These are phyloP conservation scores for Dendrobium nobile DNA, from an alignment of 106 monocot species.

Conservation along the genomic window DNA sequence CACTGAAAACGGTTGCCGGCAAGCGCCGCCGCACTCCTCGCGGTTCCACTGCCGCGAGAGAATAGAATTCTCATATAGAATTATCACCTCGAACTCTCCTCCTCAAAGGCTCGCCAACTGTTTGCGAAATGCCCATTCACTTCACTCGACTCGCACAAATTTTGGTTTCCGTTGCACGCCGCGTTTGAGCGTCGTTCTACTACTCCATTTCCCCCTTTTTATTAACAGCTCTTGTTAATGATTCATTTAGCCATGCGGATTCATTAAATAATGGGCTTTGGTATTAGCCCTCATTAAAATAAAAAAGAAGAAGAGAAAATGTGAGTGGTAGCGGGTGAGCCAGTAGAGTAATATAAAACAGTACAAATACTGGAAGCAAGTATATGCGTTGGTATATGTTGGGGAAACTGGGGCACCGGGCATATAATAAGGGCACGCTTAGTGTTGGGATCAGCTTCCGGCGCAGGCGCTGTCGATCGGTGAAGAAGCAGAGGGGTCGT, in stretches of 20 bases:
- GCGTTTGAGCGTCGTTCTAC: neutral
- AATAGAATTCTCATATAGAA: conserved; percentile 10
- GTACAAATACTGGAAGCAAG: no score
- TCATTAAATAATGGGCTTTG: neutral
- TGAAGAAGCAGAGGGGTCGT: neutral
- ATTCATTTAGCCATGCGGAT: conserved; percentile 9
- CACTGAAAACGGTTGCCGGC: neutral
- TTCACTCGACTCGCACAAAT: neutral
- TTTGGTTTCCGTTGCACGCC: neutral
- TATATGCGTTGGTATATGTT: neutral
- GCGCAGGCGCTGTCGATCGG: conserved; percentile 6
- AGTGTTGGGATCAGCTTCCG: neutral
- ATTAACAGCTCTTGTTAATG: neutral
- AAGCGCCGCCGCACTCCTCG: conserved; percentile 1
- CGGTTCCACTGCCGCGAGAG: conserved; percentile 3
- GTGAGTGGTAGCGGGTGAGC: no score
- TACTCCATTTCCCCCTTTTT: neutral
- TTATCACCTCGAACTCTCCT: neutral
- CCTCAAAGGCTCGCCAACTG: neutral
- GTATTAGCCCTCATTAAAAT: neutral
- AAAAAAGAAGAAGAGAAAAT: neutral
- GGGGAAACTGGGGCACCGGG: neutral
- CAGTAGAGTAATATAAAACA: no score
- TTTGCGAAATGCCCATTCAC: conserved; percentile 10
- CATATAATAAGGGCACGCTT: conserved; percentile 1